These are phyloP conservation scores for Corinectria fuckeliana DNA, from an alignment of 2,329 filamentous ascomycete species.

Conservation along the genomic window DNA sequence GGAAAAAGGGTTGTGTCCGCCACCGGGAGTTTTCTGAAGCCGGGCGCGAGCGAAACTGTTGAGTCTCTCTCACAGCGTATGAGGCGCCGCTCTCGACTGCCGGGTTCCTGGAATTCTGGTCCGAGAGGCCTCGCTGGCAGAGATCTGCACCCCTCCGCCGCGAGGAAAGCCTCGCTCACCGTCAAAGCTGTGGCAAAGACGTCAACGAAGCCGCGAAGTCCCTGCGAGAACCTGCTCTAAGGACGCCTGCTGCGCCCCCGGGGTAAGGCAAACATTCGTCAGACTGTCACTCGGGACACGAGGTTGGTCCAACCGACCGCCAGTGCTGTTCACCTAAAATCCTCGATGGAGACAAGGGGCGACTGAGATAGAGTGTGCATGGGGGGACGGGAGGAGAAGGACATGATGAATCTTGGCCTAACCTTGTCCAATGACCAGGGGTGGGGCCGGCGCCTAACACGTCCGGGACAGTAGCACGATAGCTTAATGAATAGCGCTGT, in stretches of 20 bases:
- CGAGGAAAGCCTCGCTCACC: background rate
- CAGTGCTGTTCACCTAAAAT: conserved; percentile 4
- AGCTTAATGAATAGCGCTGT: background rate
- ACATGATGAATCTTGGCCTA: conserved; percentile 1
- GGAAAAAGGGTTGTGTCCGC: background rate
- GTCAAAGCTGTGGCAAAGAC: conserved; percentile 7
- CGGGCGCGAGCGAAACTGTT: background rate
- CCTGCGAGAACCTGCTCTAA: background rate
- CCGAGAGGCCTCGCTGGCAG: background rate
- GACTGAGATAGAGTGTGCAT: conserved; percentile 18
- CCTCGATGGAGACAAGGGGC: conserved; percentile 1
- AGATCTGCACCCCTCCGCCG: background rate
- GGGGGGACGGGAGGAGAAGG: background rate
- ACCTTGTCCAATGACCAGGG: background rate
- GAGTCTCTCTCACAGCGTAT: background rate
- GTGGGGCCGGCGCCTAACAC: conserved; percentile 11
- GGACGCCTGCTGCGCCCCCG: conserved; percentile 4
- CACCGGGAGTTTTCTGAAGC: background rate
- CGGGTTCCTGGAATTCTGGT: background rate
- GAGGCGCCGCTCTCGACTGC: background rate
- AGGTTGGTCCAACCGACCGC: conserved; percentile 24
- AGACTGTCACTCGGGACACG: conserved; percentile 24
- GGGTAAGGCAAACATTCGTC: background rate
- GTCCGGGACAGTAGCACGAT: background rate
- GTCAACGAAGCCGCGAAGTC: background rate